Evolutionary conservation across 1,284 basidiomycete species (phyloP), one percentile per base, ranked within the genome.

Genomic region (Cryptococcus sp.): DNA sequence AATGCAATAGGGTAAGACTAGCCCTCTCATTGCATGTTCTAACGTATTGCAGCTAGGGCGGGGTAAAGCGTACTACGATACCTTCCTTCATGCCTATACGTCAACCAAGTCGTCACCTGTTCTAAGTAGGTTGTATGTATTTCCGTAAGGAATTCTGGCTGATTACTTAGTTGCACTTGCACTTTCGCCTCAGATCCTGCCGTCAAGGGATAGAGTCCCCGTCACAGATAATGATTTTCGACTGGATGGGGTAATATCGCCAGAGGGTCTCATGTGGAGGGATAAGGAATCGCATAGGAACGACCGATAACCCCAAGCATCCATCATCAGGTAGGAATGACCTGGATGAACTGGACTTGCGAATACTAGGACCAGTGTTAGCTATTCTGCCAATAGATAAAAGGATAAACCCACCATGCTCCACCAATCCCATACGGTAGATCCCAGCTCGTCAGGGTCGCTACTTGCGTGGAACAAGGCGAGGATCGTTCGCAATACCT

Each of bases 61-160:
- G 23, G 76, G 76, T 4, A 77, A 77, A 54, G 76, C 71, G 3
- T 76, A 64, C 53, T 77, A 76, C 55, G 76, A 77, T 52, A 63
- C 67, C 3, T 76, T 73, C 57, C 60, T 77, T 5, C 52, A 59
- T 5, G 53, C 56, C 14, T 76, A 76, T 60, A 59, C 62, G 1
- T 50, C 57, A 2, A 49, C 48, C 5, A 43, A 56, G 44, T 44
- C 58, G 34, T 58, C 61, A 5, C 76, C 74, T 3, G 52, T 73
- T 14, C 61, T 77, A 1, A 62, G 76, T 75, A 36, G 50, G 66
- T 56, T 23, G 5, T 1, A 44, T 10, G 36, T 54, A 14, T 49
- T 37, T 13, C 32, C 48, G 11, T 30, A 31, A 23, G 32, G 23
- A 49, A 13, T 30, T 31, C 23, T n/a, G 15, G 49, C 2, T 30